Conservation (phyloP, 2,329 filamentous ascomycete species). For the Alternaria burnsii region DNA sequence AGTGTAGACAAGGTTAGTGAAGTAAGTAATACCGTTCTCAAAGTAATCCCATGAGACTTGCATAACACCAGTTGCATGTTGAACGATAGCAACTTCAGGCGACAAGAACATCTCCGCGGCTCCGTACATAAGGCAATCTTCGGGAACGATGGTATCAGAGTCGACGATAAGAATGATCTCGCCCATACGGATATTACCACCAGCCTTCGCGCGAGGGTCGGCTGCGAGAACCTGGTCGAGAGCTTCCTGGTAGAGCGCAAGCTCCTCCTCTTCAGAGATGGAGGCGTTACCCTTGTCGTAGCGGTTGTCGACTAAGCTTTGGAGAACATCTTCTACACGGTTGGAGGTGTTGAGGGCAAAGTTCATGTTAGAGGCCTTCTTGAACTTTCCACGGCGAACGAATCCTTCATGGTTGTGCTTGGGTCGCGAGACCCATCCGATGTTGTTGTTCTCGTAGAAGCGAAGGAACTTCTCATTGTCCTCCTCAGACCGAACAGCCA, state of each 20-base stretch:
- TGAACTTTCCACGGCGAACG: slow-evolving; percentile 40
- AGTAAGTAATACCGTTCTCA: slow-evolving; percentile 78
- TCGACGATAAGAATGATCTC: slow-evolving; percentile 76
- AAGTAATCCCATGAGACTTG: slow-evolving; percentile 75
- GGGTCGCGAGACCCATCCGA: slow-evolving; percentile 57
- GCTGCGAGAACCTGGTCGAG: slow-evolving; percentile 73
- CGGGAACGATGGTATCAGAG: slow-evolving; percentile 54
- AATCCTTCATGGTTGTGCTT: slow-evolving; percentile 49
- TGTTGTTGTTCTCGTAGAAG: slow-evolving; percentile 59
- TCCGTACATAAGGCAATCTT: slow-evolving; percentile 79
- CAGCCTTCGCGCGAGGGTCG: slow-evolving; percentile 74
- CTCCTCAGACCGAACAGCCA: slow-evolving; percentile 64
- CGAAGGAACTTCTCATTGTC: slow-evolving; percentile 53
- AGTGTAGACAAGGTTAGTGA: slow-evolving; percentile 78
- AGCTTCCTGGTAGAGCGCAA: slow-evolving; percentile 29
- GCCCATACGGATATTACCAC: slow-evolving; percentile 83
- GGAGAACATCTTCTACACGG: slow-evolving; percentile 68
- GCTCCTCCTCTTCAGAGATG: slow-evolving; percentile 50
- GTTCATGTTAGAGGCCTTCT: slow-evolving; percentile 74
- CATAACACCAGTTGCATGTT: slow-evolving; percentile 75
- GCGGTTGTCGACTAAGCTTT: slow-evolving; percentile 57
- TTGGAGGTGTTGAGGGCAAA: slow-evolving; percentile 69
- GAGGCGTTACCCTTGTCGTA: slow-evolving; percentile 18
- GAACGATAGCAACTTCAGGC: slow-evolving; percentile 77
- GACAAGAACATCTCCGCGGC: slow-evolving; percentile 82